Conservation (phyloP, 2,329 filamentous ascomycete genomes). For the Aplosporella prunicola region DNA sequence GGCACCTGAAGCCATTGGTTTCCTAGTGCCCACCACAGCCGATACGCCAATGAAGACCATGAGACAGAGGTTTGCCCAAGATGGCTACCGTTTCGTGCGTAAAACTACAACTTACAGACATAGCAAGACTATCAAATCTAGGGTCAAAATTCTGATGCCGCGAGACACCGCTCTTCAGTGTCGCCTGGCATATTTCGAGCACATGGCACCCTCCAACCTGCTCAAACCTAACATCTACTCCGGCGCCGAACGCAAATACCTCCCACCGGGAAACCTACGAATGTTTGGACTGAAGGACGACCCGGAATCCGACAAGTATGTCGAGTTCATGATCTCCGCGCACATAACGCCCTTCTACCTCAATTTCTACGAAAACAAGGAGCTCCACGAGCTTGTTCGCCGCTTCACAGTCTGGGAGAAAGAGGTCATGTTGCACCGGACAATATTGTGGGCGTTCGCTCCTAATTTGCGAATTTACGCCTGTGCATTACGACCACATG, state of each 20-base stretch:
- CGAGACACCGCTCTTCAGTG: slow-evolving; percentile 9
- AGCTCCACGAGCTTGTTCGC: slow-evolving; percentile 4
- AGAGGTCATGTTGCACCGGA: slow-evolving; percentile 6
- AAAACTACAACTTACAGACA: neutral
- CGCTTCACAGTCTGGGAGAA: slow-evolving; percentile 7
- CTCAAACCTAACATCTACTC: slow-evolving; percentile 3
- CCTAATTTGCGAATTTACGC: slow-evolving; percentile 8
- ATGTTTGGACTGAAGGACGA: neutral
- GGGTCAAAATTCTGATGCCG: slow-evolving; percentile 9
- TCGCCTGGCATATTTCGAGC: slow-evolving; percentile 10
- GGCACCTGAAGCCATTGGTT: slow-evolving; percentile 6
- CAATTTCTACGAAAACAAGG: slow-evolving; percentile 2
- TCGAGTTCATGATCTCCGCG: slow-evolving; percentile 8
- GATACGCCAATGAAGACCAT: neutral
- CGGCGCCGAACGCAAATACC: neutral
- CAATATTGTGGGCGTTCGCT: slow-evolving; percentile 9
- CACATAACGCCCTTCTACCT: slow-evolving; percentile 9
- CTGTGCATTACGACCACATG: slow-evolving; percentile 13
- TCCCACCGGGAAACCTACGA: slow-evolving; percentile 1
- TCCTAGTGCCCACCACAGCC: slow-evolving; percentile 6
- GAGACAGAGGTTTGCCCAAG: neutral
- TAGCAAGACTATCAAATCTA: neutral
- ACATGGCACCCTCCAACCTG: slow-evolving; percentile 8
- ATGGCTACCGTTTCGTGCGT: neutral
- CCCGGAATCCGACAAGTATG: slow-evolving; percentile 6